Evolutionary conservation across 257 asterid species (phyloP).

Genomic region (Orobanche coerulescens): DNA sequence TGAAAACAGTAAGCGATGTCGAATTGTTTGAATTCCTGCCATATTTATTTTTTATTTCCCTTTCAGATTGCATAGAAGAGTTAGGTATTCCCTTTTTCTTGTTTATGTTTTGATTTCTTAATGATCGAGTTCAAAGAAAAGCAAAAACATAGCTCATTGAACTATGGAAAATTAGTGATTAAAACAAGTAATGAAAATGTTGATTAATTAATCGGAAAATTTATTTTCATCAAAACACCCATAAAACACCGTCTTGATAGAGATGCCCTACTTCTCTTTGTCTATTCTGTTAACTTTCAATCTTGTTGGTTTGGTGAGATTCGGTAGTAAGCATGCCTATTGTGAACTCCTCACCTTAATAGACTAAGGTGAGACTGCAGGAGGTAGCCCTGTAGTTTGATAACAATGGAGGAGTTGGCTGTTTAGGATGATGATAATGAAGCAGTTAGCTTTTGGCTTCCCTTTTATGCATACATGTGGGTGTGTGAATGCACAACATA

Average conservation of each 20-base stretch:
- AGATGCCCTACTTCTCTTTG: no score
- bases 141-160: no score
- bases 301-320: background rate
- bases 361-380: background rate
- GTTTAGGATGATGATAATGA: no score
- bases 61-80: background rate
- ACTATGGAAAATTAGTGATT: background rate
- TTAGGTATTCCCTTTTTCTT: background rate
- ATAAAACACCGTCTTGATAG: no score
- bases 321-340: background rate
- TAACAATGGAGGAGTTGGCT: no score
- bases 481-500: background rate
- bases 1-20: background rate
- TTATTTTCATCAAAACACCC: no score
- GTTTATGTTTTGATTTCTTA: background rate
- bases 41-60: background rate
- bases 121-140: background rate
- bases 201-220: background rate
- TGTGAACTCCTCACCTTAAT: background rate
- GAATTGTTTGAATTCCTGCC: background rate
- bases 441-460: no score
- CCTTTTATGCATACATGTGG: no score
- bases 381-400: background rate
- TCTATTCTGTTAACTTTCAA: background rate
- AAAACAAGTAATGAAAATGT: no score